Base-by-base conservation (phyloP, 805 yeast species). In the Saturnispora diversa region DNA sequence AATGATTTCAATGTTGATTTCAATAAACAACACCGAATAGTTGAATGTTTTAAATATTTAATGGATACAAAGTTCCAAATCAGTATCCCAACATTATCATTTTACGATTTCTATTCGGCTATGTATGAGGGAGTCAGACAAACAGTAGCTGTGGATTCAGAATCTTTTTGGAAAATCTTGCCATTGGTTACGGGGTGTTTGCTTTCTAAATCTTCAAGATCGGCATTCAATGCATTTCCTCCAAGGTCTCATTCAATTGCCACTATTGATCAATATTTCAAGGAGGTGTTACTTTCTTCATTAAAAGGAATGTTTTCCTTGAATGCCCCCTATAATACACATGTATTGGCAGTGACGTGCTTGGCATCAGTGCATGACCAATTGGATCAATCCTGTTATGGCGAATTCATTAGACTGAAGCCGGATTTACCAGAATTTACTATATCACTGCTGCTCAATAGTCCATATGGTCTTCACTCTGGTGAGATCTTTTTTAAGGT, bases 41-140 rank as follows among this genome's bases (percentile, higher is more conserved):
- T 72, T 29, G 79, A 74, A 44, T 73, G 69, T 15, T 72, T 69
- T 55, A 68, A 66, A 44, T 62, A 65, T 34, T 55, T 73, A 9
- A 45, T 67, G 12, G 71, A 66, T 38, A 65, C 65, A 46, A 74
- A 74, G 50, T 59, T 64, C 43, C 60, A 59, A 43, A 54, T 72
- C 6, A 69, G 75, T 10, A 65, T 63, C 44, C 80, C 80, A 3
- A 64, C 75, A 1, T 45, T 74, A 15, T 52, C 71, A 1, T 61
- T 73, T 31, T 59, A 65, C 48, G 54, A 55, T 2, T 74, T 70
- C 52, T 74, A 72, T 50, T 37, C 41, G 5, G 42, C 50, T 6
- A 33, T 49, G 6, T 49, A 45, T 30, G 25, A 35, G 12, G 42
- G 44, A 5, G 26, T 42, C 9, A 15, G 36, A 9, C 7, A 21